Percentiles rank a stretch among this genome's conserved stretches.
Evolutionary conservation across 2,329 filamentous ascomycete species (phyloP).

Genomic region (Didymella glomerata): DNA sequence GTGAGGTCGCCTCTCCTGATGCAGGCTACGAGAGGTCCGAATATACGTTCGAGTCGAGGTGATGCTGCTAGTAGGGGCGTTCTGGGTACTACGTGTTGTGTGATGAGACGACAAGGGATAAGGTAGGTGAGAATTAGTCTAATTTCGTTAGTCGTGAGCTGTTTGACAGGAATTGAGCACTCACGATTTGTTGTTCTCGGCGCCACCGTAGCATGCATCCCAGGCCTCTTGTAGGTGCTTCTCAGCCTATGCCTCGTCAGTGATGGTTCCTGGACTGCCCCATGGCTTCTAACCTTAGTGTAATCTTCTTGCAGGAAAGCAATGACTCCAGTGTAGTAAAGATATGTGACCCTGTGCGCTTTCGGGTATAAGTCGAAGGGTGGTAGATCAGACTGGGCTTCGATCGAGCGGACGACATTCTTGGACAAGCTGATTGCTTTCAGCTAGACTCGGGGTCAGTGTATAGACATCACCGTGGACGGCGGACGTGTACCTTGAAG

Average conservation of each 20-base stretch:
- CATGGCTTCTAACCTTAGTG: slow-evolving; percentile 65
- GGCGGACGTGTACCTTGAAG: slow-evolving; percentile 69
- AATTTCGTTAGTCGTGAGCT: slow-evolving; percentile 17
- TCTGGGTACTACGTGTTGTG: slow-evolving; percentile 82
- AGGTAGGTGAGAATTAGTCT: slow-evolving; percentile 93
- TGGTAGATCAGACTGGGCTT: slow-evolving; percentile 82
- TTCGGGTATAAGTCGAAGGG: slow-evolving; percentile 80
- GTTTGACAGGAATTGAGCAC: slow-evolving; percentile 38
- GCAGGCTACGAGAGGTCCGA: slow-evolving; percentile 77
- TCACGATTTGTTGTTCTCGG: slow-evolving; percentile 81
- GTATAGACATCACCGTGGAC: background rate
- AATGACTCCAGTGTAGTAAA: slow-evolving; percentile 95
- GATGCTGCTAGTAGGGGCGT: slow-evolving; percentile 74
- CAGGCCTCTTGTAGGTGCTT: slow-evolving; percentile 77
- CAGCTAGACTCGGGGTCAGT: slow-evolving; percentile 57
- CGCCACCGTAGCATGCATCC: slow-evolving; percentile 77
- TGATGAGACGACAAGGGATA: slow-evolving; percentile 91
- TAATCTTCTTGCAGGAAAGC: slow-evolving; percentile 96
- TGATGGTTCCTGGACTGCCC: background rate
- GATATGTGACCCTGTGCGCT: slow-evolving; percentile 92
- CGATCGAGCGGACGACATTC: slow-evolving; percentile 85
- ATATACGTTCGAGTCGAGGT: slow-evolving; percentile 78
- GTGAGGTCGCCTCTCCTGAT: slow-evolving; percentile 85
- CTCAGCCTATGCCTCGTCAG: slow-evolving; percentile 43
- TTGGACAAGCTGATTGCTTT: slow-evolving; percentile 90